Base-by-base conservation (phyloP, 768 basidiomycete species). In the Auricularia sp. region DNA sequence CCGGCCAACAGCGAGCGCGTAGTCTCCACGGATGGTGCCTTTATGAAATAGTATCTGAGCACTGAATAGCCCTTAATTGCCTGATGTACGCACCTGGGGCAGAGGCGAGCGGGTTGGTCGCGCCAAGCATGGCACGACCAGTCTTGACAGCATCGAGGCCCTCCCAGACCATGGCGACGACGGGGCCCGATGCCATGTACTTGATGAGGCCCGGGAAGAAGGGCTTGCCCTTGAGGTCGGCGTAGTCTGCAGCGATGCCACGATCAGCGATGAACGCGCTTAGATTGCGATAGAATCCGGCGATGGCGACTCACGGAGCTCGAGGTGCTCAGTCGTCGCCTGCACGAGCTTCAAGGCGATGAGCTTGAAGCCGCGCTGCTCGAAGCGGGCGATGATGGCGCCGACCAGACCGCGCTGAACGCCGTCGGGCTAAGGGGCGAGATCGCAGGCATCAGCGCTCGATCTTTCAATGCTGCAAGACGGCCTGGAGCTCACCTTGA, bases 291-390 rank as follows among this genome's bases (percentile, higher is more conserved):
- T 16, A 60, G 21, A 36, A 35, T 34, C 58, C 21, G 39, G 33
- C 18, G 53, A 59, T 33, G 23, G 21, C 29, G 43, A 73, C 77
- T 58, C 16, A 92, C 91, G 97, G 73, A 91, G 85, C 81, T 97
- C 90, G 74, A 99, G 92, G 79, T 93, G 95, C 72, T 83, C 84
- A 66, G 82, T 78, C 69, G 87, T 82, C 53, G 97, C 82, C 58
- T 87, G 85, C 67, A 87, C 87, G 74, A 98, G 82, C 82, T 99
- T 98, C 74, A 98, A 81, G 66, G 96, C 96, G 74, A 89, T 81
- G 75, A 98, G 88, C 84, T 98, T 97, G 87, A 86, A 99, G 70
- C 97, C 97, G 70, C 96, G 93, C 81, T 90, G 87, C 85, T 99
- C 97, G 78, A 99, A 98, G 71, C 96, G 86, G 73, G 83, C 72